Conservation (phyloP, 2,329 filamentous ascomycete genomes). For the Penicillium sp. region DNA sequence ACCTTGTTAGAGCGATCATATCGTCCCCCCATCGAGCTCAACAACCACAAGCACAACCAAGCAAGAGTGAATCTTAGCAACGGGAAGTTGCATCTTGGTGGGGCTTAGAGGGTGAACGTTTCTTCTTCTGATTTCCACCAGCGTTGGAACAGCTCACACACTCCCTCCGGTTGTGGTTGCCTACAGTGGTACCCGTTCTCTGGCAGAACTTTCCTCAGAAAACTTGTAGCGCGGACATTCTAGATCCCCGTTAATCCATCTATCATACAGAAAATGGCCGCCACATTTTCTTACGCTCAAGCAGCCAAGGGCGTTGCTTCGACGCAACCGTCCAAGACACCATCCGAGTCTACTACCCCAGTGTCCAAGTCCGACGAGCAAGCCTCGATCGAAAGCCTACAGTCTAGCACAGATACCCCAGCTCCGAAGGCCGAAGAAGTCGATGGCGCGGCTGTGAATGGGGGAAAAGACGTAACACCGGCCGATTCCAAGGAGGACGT, state of each 20-base stretch:
- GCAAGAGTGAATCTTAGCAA: constrained; percentile 28
- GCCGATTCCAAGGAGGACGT: constrained; percentile 37
- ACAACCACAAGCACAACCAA: constrained; percentile 15
- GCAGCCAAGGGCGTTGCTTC: constrained; percentile 80
- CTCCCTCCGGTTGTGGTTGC: constrained; percentile 28
- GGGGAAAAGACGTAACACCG: constrained; percentile 40
- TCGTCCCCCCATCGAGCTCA: constrained; percentile 12
- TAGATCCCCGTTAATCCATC: constrained; percentile 18
- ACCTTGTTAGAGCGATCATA: constrained; percentile 14
- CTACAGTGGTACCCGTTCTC: constrained; percentile 30
- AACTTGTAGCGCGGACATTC: constrained; percentile 26
- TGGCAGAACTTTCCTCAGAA: constrained; percentile 30
- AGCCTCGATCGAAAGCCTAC: constrained; percentile 29
- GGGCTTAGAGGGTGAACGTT: constrained; percentile 36
- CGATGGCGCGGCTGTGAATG: constrained; percentile 43
- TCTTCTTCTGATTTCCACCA: constrained; percentile 30
- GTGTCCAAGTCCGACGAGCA: constrained; percentile 38
- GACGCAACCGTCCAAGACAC: constrained; percentile 50
- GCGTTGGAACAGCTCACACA: constrained; percentile 33
- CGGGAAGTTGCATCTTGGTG: constrained; percentile 34
- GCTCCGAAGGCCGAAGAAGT: constrained; percentile 53
- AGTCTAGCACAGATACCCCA: constrained; percentile 37
- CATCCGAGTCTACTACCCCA: constrained; percentile 35
- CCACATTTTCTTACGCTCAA: constrained; percentile 89
- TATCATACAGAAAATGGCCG: constrained; percentile 44